These are phyloP conservation scores for Talaromyces funiculosus DNA, from an alignment of 2,329 filamentous ascomycete genomes.

Conservation along the genomic window DNA sequence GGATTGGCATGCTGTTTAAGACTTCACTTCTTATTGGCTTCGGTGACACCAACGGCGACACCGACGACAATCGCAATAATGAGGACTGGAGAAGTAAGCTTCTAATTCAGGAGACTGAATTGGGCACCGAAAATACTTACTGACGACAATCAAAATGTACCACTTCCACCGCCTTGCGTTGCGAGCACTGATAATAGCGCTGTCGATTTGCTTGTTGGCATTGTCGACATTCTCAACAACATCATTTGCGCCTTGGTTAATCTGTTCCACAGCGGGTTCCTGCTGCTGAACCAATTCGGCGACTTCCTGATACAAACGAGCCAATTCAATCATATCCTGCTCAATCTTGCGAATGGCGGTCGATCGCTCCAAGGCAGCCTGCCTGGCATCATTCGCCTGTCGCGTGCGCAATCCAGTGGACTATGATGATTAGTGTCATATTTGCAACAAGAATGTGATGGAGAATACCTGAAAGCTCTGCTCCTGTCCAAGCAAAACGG, in stretches of 20 bases:
- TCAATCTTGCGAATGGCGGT: conserved; percentile 88
- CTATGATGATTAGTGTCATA: conserved; percentile 15
- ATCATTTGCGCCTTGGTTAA: conserved; percentile 82
- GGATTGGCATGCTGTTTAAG: conserved; percentile 13
- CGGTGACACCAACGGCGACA: conserved; percentile 45
- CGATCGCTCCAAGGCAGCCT: conserved; percentile 74
- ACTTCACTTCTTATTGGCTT: conserved; percentile 19
- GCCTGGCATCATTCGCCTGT: conserved; percentile 72
- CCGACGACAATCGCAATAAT: conserved; percentile 51
- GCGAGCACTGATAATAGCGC: conserved; percentile 75
- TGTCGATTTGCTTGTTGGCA: conserved; percentile 74
- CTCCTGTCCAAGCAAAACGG: conserved; percentile 55
- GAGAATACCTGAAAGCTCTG: conserved; percentile 79
- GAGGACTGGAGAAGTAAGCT: conserved; percentile 38
- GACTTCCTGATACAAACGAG: conserved; percentile 83
- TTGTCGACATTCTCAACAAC: conserved; percentile 78
- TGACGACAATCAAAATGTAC: conserved; percentile 73
- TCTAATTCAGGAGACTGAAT: neutral
- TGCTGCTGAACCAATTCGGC: conserved; percentile 81
- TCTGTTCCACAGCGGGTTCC: conserved; percentile 70
- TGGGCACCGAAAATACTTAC: conserved; percentile 39
- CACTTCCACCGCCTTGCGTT: conserved; percentile 90
- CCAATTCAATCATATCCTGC: conserved; percentile 78
- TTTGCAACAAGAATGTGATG: neutral
- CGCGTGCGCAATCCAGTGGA: conserved; percentile 50